A percentile compares a stretch with the other conserved stretches of the same genome.
Evolutionary conservation across 164 flowering plant species (phyloP).

Genomic region (Warburgia ugandensis): DNA sequence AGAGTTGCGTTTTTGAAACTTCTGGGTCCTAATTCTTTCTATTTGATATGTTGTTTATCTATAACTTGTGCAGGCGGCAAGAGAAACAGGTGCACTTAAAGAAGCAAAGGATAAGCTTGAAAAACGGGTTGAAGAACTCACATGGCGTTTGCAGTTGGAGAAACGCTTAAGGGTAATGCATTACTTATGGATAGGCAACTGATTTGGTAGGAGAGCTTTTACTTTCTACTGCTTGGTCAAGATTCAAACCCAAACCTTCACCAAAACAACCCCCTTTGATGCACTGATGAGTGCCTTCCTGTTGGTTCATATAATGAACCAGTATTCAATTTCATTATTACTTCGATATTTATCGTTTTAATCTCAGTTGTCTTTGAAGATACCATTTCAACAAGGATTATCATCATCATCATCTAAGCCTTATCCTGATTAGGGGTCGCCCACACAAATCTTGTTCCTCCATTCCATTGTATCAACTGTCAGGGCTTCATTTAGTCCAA

Average conservation of each 20-base stretch:
- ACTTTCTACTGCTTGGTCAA: too few relatives aligned
- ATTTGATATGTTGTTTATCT: background rate
- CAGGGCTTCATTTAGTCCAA: too few relatives aligned
- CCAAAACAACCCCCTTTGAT: background rate
- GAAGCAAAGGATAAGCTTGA: constrained; percentile 95
- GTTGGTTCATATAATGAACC: background rate
- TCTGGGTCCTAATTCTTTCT: background rate
- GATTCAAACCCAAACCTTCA: background rate
- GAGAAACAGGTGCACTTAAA: constrained; percentile 93
- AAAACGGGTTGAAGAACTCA: constrained; percentile 81
- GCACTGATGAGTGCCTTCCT: background rate
- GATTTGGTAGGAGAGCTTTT: too few relatives aligned
- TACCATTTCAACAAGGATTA: too few relatives aligned
- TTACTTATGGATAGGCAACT: background rate
- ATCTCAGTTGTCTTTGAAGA: background rate
- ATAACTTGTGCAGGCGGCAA: constrained; percentile 51
- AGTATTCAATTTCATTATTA: background rate
- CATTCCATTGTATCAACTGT: too few relatives aligned
- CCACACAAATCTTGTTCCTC: too few relatives aligned
- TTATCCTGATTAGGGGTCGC: too few relatives aligned
- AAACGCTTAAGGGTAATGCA: constrained; percentile 71
- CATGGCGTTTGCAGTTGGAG: constrained; percentile 86
- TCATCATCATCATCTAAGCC: too few relatives aligned
- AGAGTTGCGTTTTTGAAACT: background rate
- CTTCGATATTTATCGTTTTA: background rate